A percentile compares a stretch with the other conserved stretches of the same genome.
phyloP scores from a whole-genome alignment of 2,329 filamentous ascomycete genomes.

The Sporothrix protearum region DNA sequence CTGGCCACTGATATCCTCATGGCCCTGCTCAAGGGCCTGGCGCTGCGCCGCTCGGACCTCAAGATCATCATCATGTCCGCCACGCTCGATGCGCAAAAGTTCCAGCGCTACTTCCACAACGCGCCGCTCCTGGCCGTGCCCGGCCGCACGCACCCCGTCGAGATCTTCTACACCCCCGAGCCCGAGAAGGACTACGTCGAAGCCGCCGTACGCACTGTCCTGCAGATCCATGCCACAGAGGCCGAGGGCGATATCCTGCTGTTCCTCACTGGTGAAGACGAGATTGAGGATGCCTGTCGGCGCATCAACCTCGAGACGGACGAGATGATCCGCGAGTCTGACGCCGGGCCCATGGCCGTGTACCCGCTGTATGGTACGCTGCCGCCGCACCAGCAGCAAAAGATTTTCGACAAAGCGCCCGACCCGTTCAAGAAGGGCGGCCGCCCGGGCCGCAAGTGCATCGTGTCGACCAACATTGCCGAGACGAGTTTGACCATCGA shows the following conservation, averaged over 20 bases:
- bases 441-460: slow-evolving; percentile 85
- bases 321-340: slow-evolving; percentile 85
- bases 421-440: slow-evolving; percentile 68
- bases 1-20: slow-evolving; percentile 96
- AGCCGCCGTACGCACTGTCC: slow-evolving; percentile 85
- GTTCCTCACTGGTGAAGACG: slow-evolving; percentile 96
- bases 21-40: slow-evolving; percentile 90
- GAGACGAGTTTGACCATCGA: slow-evolving; percentile 98
- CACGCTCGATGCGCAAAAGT: slow-evolving; percentile 95
- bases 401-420: slow-evolving; percentile 89
- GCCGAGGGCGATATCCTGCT: slow-evolving; percentile 87
- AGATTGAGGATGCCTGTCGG: slow-evolving; percentile 93
- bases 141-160: slow-evolving; percentile 90
- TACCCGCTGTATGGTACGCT: slow-evolving; percentile 94
- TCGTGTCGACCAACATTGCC: slow-evolving; percentile 95
- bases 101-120: slow-evolving; percentile 94
- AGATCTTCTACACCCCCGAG: slow-evolving; percentile 97
- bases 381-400: slow-evolving; percentile 88
- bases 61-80: slow-evolving; percentile 99
- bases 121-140: slow-evolving; percentile 91
- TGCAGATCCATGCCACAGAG: slow-evolving; percentile 94
- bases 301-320: slow-evolving; percentile 90
- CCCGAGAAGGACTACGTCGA: slow-evolving; percentile 96
- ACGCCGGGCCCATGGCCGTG: slow-evolving; percentile 82
- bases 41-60: slow-evolving; percentile 75